Evolutionary conservation across 2,329 filamentous ascomycete genomes (phyloP).

Genomic region (Daldinia sp.): DNA sequence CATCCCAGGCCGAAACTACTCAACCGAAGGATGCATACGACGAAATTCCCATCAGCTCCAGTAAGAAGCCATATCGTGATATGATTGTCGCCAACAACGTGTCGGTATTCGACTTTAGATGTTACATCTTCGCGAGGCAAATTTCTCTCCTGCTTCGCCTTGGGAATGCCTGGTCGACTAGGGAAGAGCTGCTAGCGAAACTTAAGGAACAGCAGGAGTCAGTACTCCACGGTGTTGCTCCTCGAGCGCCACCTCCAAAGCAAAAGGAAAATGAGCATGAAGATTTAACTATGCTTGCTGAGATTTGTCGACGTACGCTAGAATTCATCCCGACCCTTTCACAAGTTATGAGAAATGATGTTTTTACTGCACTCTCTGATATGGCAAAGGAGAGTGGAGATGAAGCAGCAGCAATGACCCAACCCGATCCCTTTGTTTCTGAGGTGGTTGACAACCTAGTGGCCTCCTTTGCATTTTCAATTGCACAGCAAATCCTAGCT

Average conservation of each 20-base stretch:
- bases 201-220: constrained; percentile 72
- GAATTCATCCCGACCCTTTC: constrained; percentile 87
- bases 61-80: constrained; percentile 86
- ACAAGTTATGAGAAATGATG: constrained; percentile 81
- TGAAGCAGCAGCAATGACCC: constrained; percentile 44
- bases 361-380: constrained; percentile 71
- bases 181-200: constrained; percentile 72
- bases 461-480: constrained; percentile 81
- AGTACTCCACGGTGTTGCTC: constrained; percentile 68
- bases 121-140: constrained; percentile 93
- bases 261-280: constrained; percentile 71
- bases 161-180: constrained; percentile 76
- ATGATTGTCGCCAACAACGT: constrained; percentile 95
- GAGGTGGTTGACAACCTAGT: constrained; percentile 79
- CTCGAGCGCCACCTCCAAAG: constrained; percentile 61
- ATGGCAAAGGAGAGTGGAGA: constrained; percentile 55
- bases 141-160: constrained; percentile 83
- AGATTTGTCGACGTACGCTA: constrained; percentile 84
- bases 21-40: constrained; percentile 58
- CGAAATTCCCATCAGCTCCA: constrained; percentile 71
- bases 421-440: constrained; percentile 55
- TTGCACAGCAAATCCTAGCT: constrained; percentile 79
- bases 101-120: constrained; percentile 93
- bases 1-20: constrained; percentile 48
- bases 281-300: constrained; percentile 82